Base-by-base conservation (phyloP, 2,329 filamentous ascomycete genomes). In the Paecilomyces niveus region DNA sequence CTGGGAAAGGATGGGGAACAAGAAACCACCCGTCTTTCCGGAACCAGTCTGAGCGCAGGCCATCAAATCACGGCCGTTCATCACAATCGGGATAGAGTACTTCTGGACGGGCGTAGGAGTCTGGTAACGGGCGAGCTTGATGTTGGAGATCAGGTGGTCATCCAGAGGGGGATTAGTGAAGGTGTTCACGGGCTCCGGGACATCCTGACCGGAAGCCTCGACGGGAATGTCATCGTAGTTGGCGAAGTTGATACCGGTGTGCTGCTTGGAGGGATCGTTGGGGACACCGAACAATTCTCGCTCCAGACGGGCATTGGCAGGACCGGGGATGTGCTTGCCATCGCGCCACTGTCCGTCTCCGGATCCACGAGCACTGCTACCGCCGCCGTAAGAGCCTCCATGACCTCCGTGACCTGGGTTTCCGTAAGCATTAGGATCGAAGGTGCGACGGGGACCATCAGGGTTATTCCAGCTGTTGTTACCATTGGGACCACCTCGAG, bases 181-280 rank as follows among this genome's bases (percentile, higher is more conserved):
- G 62, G 86, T 83, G 65, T 87, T 87, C 66, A 97, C 90, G 49
- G 93, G 89, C 72, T 97, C 94, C 53, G 94, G 94, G 56, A 97
- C 92, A 72, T 96, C 86, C 57, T 91, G 88, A 61, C 94, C 94
- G 61, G 93, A 97, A 63, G 94, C 94, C 80, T 97, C 94, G 64
- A 99, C 94, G 57, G 94, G 94, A 66, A 99, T 99, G 77, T 99
- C 94, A 73, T 99, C 94, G 79, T 99, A 99, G 83, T 99, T 99
- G 81, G 96, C 89, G 75, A 99, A 99, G 85, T 99, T 99, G 89
- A 99, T 97, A 78, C 94, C 94, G 33, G 92, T 97, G 71, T 95
- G 90, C 76, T 96, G 90, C 84, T 97, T 97, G 66, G 89, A 86
- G 63, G 93, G 91, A 72, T 97, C 94, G 76, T 97, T 93, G 68